Evolutionary conservation across 805 yeast species (phyloP).

Genomic region (Lachancea sp.): DNA sequence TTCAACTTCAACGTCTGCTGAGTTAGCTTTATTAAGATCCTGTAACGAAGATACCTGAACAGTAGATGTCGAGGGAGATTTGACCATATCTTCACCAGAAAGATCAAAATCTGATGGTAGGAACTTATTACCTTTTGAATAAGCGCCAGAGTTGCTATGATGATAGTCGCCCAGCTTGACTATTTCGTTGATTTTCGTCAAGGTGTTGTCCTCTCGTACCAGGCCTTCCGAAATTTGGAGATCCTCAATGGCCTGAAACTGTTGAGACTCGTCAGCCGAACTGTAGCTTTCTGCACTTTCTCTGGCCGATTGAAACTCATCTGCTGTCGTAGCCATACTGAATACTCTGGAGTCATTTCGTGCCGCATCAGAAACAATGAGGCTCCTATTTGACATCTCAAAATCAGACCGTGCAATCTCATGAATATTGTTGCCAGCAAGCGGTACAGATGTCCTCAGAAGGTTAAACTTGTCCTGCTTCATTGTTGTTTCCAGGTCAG

Average conservation of each 20-base stretch:
- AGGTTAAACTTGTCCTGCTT: slow-evolving; percentile 15
- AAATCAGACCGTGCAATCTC: not conserved
- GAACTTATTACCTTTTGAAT: not conserved
- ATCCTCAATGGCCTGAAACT: slow-evolving; percentile 13
- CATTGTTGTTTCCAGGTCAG: slow-evolving; percentile 18
- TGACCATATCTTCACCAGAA: not conserved
- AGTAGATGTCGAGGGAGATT: not conserved
- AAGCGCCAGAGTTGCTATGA: not conserved
- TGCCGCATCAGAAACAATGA: slow-evolving; percentile 4
- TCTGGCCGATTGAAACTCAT: slow-evolving; percentile 22
- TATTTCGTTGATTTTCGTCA: slow-evolving; percentile 2
- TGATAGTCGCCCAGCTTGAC: not conserved
- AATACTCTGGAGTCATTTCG: slow-evolving; percentile 17
- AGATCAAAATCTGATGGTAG: not conserved
- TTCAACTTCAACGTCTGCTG: not conserved
- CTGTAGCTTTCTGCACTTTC: slow-evolving; percentile 10
- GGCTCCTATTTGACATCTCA: slow-evolving; percentile 7
- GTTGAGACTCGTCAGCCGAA: slow-evolving; percentile 2
- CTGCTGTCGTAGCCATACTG: slow-evolving; percentile 24
- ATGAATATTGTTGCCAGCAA: not conserved
- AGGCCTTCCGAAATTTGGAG: slow-evolving; percentile 14
- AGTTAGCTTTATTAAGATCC: not conserved
- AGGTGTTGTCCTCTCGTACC: slow-evolving; percentile 6
- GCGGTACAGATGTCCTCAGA: slow-evolving; percentile 8
- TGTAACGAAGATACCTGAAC: not conserved